A percentile compares a stretch with the other conserved stretches of the same genome.
These are phyloP conservation scores for Lentinula lateritia DNA, from an alignment of 768 basidiomycete species.

Conservation along the genomic window DNA sequence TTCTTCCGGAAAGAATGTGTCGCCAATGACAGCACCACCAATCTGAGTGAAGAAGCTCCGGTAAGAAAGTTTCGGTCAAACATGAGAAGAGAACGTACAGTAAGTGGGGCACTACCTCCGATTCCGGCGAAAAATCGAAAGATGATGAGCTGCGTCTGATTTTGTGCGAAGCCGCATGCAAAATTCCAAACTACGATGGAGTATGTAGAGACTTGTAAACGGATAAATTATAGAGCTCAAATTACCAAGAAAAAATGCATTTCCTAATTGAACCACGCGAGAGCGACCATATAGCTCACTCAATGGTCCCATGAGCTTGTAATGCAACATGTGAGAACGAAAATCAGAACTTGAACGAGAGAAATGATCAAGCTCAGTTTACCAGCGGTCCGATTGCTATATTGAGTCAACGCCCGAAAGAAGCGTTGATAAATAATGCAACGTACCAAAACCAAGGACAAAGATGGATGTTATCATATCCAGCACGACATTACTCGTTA, in stretches of 20 bases:
- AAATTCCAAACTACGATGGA: slow-evolving; percentile 36
- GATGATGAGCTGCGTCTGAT: slow-evolving; percentile 35
- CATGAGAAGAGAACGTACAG: slow-evolving; percentile 18
- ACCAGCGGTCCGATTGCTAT: slow-evolving; percentile 50
- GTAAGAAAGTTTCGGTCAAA: not conserved
- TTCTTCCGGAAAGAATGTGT: slow-evolving; percentile 57
- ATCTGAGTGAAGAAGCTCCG: slow-evolving; percentile 20
- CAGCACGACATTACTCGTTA: slow-evolving; percentile 41
- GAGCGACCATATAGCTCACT: slow-evolving; percentile 71
- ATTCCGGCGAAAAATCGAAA: slow-evolving; percentile 52
- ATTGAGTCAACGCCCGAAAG: not conserved
- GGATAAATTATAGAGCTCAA: not conserved
- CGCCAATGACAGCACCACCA: slow-evolving; percentile 63
- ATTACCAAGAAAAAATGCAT: slow-evolving; percentile 62
- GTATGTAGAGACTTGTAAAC: not conserved
- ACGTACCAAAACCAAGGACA: slow-evolving; percentile 54
- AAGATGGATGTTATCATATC: slow-evolving; percentile 60
- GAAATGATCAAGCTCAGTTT: slow-evolving; percentile 6
- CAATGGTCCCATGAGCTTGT: slow-evolving; percentile 49
- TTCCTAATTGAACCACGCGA: slow-evolving; percentile 53
- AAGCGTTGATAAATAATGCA: too few species aligned
- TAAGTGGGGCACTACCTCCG: slow-evolving; percentile 49
- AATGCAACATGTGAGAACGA: not conserved
- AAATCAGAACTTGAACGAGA: not conserved
- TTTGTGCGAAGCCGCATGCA: slow-evolving; percentile 42